Evolutionary conservation across 345 rosid genomes (phyloP).

Genomic region (Eutrema japonicum): DNA sequence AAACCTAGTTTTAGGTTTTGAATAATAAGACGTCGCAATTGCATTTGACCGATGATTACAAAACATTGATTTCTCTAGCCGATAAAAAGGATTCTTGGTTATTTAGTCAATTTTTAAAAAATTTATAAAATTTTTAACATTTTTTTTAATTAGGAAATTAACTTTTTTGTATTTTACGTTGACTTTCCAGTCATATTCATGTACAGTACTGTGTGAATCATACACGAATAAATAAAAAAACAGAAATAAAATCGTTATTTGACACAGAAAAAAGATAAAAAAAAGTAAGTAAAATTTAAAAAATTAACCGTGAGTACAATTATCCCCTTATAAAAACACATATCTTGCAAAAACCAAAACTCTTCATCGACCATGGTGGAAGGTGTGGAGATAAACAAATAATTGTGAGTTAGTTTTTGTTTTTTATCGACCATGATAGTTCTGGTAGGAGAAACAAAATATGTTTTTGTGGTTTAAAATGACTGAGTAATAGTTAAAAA

Average conservation of each 20-base stretch:
- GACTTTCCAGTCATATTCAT: too few relatives aligned
- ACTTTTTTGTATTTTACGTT: too few relatives aligned
- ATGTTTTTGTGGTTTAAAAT: neutral
- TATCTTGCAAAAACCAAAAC: neutral
- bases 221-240: too few relatives aligned
- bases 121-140: too few relatives aligned
- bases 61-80: neutral
- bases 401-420: neutral
- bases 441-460: neutral
- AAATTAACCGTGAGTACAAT: too few relatives aligned
- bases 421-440: neutral
- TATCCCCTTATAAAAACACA: neutral
- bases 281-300: too few relatives aligned
- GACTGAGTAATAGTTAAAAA: neutral
- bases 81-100: too few relatives aligned
- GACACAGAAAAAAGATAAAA: too few relatives aligned
- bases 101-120: too few relatives aligned
- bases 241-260: too few relatives aligned
- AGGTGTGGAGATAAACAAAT: neutral
- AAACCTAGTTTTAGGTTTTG: constrained; percentile 18
- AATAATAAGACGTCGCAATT: constrained; percentile 21
- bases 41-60: neutral
- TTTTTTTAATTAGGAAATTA: too few relatives aligned
- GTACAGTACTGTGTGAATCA: too few relatives aligned
- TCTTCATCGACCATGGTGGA: constrained; percentile 2